phyloP scores from a whole-genome alignment of 139 green algal species.

The Tetraselmis chui region DNA sequence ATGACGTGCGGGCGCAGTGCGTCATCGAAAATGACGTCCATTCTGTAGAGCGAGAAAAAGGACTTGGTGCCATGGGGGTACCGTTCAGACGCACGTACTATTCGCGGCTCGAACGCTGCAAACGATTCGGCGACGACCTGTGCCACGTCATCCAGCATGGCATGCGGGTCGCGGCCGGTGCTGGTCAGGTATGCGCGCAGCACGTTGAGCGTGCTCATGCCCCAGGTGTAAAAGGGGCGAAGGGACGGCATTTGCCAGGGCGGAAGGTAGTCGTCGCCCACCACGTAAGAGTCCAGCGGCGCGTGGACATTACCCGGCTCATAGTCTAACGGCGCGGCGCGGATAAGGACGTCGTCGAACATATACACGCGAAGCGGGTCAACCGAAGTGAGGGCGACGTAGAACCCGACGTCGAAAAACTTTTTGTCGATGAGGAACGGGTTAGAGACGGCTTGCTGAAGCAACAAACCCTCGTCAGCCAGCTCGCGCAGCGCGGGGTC shows the following conservation, averaged over 20 bases:
- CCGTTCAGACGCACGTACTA: neutral
- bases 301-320: too few relatives aligned
- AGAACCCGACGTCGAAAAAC: slow-evolving; percentile 22
- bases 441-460: slow-evolving; percentile 19
- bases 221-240: slow-evolving; percentile 12
- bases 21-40: slow-evolving; percentile 32
- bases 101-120: neutral
- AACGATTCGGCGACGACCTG: slow-evolving; percentile 9
- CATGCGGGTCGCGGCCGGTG: neutral
- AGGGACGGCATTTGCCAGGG: slow-evolving; percentile 21
- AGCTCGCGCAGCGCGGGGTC: neutral
- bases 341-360: slow-evolving; percentile 23
- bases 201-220: slow-evolving; percentile 21
- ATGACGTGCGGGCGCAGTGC: slow-evolving; percentile 32
- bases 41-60: slow-evolving; percentile 28
- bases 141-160: slow-evolving; percentile 16
- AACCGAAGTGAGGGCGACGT: slow-evolving; percentile 21
- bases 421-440: slow-evolving; percentile 25
- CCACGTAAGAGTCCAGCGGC: slow-evolving; percentile 16
- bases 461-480: slow-evolving; percentile 6
- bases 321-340: too few relatives aligned
- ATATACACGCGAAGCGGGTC: slow-evolving; percentile 21
- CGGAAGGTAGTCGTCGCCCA: slow-evolving; percentile 21
- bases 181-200: slow-evolving; percentile 7
- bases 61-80: slow-evolving; percentile 14